phyloP scores from a whole-genome alignment of 768 basidiomycete species.

The Fomitopsis serialis region DNA sequence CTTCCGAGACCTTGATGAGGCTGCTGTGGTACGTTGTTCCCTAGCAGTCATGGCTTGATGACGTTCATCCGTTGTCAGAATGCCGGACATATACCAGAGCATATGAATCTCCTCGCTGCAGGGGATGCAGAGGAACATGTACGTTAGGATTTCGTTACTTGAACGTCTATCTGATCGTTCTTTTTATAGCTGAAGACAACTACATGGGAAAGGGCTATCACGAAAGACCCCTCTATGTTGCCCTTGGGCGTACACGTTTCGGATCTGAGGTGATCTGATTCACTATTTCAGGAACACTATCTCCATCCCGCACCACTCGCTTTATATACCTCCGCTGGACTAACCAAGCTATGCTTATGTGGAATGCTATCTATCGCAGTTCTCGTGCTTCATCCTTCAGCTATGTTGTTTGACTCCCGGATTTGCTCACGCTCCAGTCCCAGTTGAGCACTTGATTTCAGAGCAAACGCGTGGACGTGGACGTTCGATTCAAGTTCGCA shows the following conservation, averaged over 20 bases:
- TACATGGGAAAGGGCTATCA: constrained; percentile 43
- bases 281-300: neutral
- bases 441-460: too few relatives aligned
- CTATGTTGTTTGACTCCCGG: too few relatives aligned
- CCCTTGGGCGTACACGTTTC: constrained; percentile 40
- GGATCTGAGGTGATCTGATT: constrained; percentile 2
- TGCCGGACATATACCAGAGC: constrained; percentile 51
- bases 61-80: constrained; percentile 22
- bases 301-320: neutral
- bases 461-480: too few relatives aligned
- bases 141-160: constrained; percentile 19
- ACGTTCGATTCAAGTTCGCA: too few relatives aligned
- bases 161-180: too few relatives aligned
- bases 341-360: neutral
- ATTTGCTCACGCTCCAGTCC: too few relatives aligned
- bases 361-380: neutral
- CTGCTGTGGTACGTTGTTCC: constrained; percentile 40
- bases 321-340: neutral
- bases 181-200: constrained; percentile 42
- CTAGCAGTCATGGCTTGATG: neutral
- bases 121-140: constrained; percentile 59
- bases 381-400: too few relatives aligned
- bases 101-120: constrained; percentile 70
- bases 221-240: constrained; percentile 26
- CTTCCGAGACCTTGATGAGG: constrained; percentile 68